These are phyloP conservation scores for Golubevia pallescens DNA, from an alignment of 1,284 basidiomycete genomes.

Conservation along the genomic window DNA sequence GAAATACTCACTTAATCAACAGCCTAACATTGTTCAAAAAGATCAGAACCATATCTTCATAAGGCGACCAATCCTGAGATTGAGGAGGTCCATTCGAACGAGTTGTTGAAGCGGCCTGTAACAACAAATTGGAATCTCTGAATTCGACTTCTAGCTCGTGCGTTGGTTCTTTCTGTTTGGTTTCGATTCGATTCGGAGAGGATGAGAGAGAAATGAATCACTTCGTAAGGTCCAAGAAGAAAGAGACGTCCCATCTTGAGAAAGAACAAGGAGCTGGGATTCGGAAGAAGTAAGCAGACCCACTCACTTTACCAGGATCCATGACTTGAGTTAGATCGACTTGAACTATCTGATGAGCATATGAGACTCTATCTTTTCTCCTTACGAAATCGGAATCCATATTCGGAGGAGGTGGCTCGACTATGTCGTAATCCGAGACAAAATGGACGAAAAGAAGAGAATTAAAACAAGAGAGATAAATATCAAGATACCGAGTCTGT, in stretches of 20 bases:
- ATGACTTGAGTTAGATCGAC: constrained; percentile 94
- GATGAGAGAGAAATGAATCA: background rate
- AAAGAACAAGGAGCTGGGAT: too few species aligned
- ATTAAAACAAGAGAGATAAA: constrained; percentile 1
- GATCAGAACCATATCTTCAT: constrained; percentile 49
- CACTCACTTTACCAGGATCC: constrained; percentile 29
- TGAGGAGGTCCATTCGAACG: background rate
- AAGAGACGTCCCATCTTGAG: too few species aligned
- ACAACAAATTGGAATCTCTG: constrained; percentile 46
- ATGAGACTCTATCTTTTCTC: constrained; percentile 88
- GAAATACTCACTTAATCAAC: constrained; percentile 37
- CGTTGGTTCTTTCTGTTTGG: constrained; percentile 37
- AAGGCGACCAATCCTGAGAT: constrained; percentile 46
- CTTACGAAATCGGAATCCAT: too few species aligned
- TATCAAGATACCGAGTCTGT: background rate
- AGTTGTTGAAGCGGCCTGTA: too few species aligned
- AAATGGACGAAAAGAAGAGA: constrained; percentile 2
- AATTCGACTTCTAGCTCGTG: constrained; percentile 72
- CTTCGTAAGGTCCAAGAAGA: background rate
- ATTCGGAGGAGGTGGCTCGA: too few species aligned
- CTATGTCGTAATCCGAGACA: too few species aligned
- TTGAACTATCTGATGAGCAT: constrained; percentile 86
- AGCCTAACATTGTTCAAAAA: constrained; percentile 59
- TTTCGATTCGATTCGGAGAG: constrained; percentile 11
- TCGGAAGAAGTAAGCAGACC: too few species aligned